Evolutionary conservation across 345 rosid species (phyloP).

Genomic region (Eucalyptus paniculata): DNA sequence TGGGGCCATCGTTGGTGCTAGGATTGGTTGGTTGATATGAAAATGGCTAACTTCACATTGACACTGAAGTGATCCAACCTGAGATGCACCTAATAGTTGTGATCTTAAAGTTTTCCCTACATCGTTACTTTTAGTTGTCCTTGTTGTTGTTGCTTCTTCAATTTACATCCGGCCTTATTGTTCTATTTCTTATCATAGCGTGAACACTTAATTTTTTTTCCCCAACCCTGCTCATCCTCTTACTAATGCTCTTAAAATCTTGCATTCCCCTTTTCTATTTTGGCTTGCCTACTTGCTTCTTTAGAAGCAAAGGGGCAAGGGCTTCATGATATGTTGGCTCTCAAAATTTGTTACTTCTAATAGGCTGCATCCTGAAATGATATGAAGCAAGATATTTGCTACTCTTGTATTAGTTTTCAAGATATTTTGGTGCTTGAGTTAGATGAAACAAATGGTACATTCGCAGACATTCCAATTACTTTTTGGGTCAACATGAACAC

Average conservation of each 20-base stretch:
- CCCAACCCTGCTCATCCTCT: no score
- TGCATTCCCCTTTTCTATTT: not conserved
- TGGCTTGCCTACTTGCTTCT: not conserved
- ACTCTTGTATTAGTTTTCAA: not conserved
- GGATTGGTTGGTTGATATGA: no score
- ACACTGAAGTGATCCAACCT: no score
- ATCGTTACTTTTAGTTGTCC: no score
- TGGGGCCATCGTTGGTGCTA: no score
- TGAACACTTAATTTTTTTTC: no score
- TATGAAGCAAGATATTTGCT: not conserved
- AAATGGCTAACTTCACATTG: fast-evolving
- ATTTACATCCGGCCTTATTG: no score
- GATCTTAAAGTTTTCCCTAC: no score
- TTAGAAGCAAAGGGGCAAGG: not conserved
- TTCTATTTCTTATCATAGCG: no score
- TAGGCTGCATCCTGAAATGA: not conserved
- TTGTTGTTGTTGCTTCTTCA: no score
- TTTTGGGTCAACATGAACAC: not conserved
- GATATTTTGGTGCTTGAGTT: not conserved
- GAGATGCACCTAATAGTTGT: no score
- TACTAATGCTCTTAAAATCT: not conserved
- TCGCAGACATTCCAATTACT: not conserved
- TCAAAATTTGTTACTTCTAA: no score
- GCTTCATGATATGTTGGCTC: not conserved
- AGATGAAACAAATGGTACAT: not conserved